Evolutionary conservation across 345 rosid genomes (phyloP).

Genomic region (Anacardium occidentale): DNA sequence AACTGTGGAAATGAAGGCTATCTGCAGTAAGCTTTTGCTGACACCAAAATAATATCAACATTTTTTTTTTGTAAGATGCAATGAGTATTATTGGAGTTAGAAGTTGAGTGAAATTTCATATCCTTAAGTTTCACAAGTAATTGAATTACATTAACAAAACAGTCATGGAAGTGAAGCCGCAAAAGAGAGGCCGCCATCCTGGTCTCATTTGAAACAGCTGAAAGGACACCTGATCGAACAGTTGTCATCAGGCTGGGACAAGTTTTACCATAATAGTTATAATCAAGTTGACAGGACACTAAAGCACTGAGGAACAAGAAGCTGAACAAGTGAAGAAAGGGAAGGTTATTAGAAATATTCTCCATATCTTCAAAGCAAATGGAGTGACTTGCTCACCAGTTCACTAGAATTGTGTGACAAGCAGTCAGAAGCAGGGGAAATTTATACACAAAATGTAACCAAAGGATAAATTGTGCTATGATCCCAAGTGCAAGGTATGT

Average conservation of each 20-base stretch:
- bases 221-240: slow-evolving; percentile 46
- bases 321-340: slow-evolving; percentile 25
- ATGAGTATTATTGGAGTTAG: background rate
- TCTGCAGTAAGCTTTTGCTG: slow-evolving; percentile 4
- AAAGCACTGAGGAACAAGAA: slow-evolving; percentile 31
- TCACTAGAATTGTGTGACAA: slow-evolving; percentile 4
- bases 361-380: slow-evolving; percentile 30
- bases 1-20: background rate
- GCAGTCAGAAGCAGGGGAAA: slow-evolving; percentile 14
- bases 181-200: slow-evolving; percentile 69
- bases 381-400: background rate
- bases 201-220: slow-evolving; percentile 56
- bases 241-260: slow-evolving; percentile 49
- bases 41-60: background rate
- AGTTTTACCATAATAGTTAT: slow-evolving; percentile 41
- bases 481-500: no score
- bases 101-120: no score
- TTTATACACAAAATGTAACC: slow-evolving; percentile 33
- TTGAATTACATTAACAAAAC: slow-evolving; percentile 61
- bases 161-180: slow-evolving; percentile 72
- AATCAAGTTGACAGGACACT: slow-evolving; percentile 54
- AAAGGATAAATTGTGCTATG: background rate
- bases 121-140: no score
- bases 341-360: slow-evolving; percentile 20
- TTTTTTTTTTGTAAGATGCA: background rate